Evolutionary conservation across 345 rosid species (phyloP).

Genomic region (Eucalyptus pauciflora): DNA sequence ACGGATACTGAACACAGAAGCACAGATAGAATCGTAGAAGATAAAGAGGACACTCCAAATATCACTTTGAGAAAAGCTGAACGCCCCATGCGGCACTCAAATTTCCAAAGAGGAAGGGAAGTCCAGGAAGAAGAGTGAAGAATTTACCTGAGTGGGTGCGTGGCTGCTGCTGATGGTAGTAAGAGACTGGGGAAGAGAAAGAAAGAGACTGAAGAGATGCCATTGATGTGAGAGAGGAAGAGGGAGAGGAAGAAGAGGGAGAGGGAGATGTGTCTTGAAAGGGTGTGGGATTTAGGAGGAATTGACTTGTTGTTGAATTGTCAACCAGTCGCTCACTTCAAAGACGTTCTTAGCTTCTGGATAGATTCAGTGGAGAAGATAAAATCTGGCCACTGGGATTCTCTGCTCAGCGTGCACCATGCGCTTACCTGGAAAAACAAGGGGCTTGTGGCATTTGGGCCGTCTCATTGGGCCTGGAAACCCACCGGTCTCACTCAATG

Average conservation of each 20-base stretch:
- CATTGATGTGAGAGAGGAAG: constrained; percentile 5
- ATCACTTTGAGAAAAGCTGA: background rate
- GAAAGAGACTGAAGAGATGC: constrained; percentile 1
- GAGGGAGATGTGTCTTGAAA: background rate
- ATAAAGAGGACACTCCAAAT: background rate
- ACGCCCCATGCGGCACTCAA: background rate
- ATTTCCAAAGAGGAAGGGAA: background rate
- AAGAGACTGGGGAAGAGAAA: constrained; percentile 20
- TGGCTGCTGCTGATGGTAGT: constrained; percentile 10
- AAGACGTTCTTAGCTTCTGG: background rate
- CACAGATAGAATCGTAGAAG: background rate
- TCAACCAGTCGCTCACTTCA: background rate
- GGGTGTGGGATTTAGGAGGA: background rate
- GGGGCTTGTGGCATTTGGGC: background rate
- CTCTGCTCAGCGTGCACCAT: background rate
- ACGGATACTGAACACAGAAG: background rate
- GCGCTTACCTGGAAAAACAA: background rate
- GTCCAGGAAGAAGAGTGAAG: background rate
- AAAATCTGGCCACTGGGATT: background rate
- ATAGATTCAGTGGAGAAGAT: background rate
- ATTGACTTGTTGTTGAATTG: background rate
- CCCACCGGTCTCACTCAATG: background rate
- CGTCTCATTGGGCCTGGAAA: background rate
- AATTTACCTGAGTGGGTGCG: constrained; percentile 19
- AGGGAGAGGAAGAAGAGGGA: background rate